Conservation (phyloP, 306 rosid species). For the Trifolium repens region DNA sequence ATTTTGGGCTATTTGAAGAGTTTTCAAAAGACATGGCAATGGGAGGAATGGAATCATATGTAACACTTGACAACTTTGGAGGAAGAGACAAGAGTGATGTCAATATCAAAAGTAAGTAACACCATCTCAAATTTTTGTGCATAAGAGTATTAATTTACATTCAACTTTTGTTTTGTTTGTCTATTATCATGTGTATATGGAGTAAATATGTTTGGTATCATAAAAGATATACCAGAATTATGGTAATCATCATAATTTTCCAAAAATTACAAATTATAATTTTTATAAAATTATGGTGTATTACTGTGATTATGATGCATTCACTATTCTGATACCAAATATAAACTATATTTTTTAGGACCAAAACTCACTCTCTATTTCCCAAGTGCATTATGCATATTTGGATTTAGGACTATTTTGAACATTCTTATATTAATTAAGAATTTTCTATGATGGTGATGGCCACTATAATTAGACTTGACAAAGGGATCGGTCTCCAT, state of each 20-base stretch:
- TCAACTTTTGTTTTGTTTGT: not conserved
- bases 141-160: not conserved
- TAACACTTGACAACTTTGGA: slow-evolving; percentile 9
- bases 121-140: too few species aligned
- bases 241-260: too few species aligned
- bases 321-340: too few species aligned
- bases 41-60: not conserved
- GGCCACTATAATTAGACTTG: not conserved
- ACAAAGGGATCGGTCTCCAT: not conserved
- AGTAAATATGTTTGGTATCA: too few species aligned
- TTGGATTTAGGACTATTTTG: not conserved
- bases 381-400: not conserved
- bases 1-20: slow-evolving; percentile 5
- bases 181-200: not conserved
- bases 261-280: too few species aligned
- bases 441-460: not conserved
- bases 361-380: too few species aligned
- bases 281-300: too few species aligned
- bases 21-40: not conserved
- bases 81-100: not conserved
- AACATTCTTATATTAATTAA: not conserved
- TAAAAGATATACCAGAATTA: too few species aligned
- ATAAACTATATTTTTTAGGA: too few species aligned
- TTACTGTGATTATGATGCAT: too few species aligned
- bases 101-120: slow-evolving; percentile 9